These are phyloP conservation scores for Penicillium longicatenatum DNA, from an alignment of 495 filamentous ascomycete species.

Conservation along the genomic window DNA sequence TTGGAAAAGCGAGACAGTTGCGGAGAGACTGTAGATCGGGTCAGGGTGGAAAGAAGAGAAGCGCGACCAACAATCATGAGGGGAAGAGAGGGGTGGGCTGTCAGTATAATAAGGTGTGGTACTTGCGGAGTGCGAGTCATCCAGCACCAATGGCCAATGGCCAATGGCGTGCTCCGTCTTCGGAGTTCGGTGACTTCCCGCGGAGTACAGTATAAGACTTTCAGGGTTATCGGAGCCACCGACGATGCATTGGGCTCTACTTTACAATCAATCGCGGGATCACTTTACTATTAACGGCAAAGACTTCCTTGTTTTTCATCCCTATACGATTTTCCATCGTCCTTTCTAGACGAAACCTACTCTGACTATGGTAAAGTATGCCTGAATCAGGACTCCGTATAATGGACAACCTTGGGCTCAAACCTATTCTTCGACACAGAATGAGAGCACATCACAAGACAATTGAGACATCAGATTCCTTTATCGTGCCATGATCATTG, in stretches of 20 bases:
- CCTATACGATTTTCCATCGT: no score
- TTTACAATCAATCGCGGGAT: no score
- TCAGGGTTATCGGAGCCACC: background rate
- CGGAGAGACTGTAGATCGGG: conserved; percentile 8
- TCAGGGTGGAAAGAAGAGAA: conserved; percentile 7
- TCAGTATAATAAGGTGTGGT: conserved; percentile 8
- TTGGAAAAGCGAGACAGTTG: conserved; percentile 10
- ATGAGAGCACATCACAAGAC: background rate
- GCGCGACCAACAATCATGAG: conserved; percentile 17
- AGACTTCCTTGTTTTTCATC: no score
- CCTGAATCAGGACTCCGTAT: no score
- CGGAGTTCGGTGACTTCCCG: conserved; percentile 15
- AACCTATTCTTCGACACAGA: background rate
- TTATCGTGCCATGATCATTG: background rate
- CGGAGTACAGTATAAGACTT: background rate
- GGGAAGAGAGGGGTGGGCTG: conserved; percentile 1
- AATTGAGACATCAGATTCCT: background rate
- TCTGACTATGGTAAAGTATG: no score
- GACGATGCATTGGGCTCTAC: background rate
- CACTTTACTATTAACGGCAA: no score
- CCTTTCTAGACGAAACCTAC: no score
- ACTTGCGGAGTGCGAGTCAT: conserved; percentile 11
- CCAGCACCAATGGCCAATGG: background rate
- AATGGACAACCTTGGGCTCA: no score
- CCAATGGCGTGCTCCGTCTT: conserved; percentile 27